Evolutionary conservation across 139 green algal species (phyloP), one percentile per base, ranked within the genome.

Genomic region (Auxenochlorella protothecoides): DNA sequence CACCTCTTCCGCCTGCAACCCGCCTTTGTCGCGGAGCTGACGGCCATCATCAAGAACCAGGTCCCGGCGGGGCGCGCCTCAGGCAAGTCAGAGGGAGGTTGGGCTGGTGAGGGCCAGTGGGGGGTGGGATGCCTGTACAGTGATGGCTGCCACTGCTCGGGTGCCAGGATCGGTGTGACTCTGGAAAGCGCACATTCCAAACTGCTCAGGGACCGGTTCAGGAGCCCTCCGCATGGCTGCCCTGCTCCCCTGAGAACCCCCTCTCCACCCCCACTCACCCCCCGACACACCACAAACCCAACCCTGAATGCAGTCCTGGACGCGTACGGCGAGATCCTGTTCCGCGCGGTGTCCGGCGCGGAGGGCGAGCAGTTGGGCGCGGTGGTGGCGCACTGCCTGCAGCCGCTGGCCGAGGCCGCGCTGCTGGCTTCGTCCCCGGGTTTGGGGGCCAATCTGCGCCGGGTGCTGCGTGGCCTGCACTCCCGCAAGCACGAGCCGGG

Each of bases 251-350:
- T 44, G 27, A 44, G 27, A 44, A 44, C 27, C 27, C 27, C 27
- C 27, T 44, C 27, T 44, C 27, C 27, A 44, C 27, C 27, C 27
- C 27, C 27, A 44, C 27, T 44, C 27, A 44, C 27, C 27, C 27
- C 27, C 27, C 27, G 27, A 44, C 27, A 44, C 27, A 44, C 27
- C 27, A 44, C 27, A 0, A 44, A 44, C 27, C 27, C 27, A 44
- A 44, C 27, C 27, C 27, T 44, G 59, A 64, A n/a, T 64, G n/a
- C 65, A 63, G 70, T 92, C 5, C 76, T 94, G 65, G 82, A 93
- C 14, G 85, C 87, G 0, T 95, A 95, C 71, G 87, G 85, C 12
- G 86, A 94, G 55, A 80, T 95, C 72, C 69, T 94, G 3, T 89
- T 89, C 73, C 72, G 86, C 5, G 89, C 81, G 3, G 27, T 44